Percentiles rank a stretch among this genome's conserved stretches.
Conservation (phyloP, 2,329 filamentous ascomycete genomes). For the Curvularia verruculosa region DNA sequence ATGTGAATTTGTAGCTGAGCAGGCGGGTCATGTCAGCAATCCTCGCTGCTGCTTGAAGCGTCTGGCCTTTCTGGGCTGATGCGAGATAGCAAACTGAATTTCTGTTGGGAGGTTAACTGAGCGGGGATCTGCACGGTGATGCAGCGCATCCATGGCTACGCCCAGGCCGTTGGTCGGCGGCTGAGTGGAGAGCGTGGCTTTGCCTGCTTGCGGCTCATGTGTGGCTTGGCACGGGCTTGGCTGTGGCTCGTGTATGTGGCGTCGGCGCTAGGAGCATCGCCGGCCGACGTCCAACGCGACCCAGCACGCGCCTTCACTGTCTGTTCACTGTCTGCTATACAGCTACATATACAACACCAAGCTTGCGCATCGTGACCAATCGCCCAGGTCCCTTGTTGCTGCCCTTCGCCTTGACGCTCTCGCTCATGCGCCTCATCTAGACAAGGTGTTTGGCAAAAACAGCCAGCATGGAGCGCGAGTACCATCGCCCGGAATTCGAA, state of each 20-base stretch:
- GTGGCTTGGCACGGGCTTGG: constrained; percentile 14
- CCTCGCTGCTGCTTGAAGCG: constrained; percentile 12
- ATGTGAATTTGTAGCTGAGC: constrained; percentile 9
- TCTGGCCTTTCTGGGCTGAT: not conserved
- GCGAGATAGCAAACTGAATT: constrained; percentile 20
- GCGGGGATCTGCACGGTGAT: constrained; percentile 24
- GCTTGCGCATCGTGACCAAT: constrained; percentile 6
- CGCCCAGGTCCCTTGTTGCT: not conserved
- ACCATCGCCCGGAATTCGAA: constrained; percentile 44
- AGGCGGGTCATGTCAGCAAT: constrained; percentile 19
- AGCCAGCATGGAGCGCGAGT: constrained; percentile 45
- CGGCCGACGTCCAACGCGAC: constrained; percentile 12
- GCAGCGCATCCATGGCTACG: constrained; percentile 16
- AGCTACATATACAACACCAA: not conserved
- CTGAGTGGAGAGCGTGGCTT: constrained; percentile 5
- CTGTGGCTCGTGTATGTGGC: constrained; percentile 2
- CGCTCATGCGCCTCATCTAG: constrained; percentile 13
- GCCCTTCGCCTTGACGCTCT: not conserved
- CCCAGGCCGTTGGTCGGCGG: constrained; percentile 9
- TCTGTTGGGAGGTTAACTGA: constrained; percentile 29
- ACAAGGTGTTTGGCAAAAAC: constrained; percentile 7
- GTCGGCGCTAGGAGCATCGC: constrained; percentile 6
- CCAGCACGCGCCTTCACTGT: constrained; percentile 14
- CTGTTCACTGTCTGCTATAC: not conserved
- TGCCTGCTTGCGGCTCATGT: not conserved